Evolutionary conservation across 495 filamentous ascomycete species (phyloP).

Genomic region (Talaromyces nanjingensis): DNA sequence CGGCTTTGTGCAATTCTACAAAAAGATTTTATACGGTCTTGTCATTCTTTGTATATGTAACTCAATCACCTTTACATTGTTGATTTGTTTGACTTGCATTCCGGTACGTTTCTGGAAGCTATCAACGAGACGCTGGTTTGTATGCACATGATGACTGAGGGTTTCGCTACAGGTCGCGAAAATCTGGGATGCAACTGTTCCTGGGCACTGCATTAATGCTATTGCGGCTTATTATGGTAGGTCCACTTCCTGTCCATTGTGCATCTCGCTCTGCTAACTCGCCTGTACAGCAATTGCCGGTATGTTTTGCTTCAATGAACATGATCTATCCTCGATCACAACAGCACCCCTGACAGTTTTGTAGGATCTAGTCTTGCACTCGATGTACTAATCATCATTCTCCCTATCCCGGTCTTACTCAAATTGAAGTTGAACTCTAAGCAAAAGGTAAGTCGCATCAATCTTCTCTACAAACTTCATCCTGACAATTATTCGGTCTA

Average conservation of each 20-base stretch:
- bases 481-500: too few relatives aligned
- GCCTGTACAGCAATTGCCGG: not conserved
- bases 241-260: slow-evolving; percentile 19
- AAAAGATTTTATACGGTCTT: slow-evolving; percentile 23
- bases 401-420: slow-evolving; percentile 40
- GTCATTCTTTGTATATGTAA: slow-evolving; percentile 31
- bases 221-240: slow-evolving; percentile 36
- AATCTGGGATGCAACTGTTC: slow-evolving; percentile 38
- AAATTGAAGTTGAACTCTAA: slow-evolving; percentile 26
- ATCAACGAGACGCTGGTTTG: not conserved
- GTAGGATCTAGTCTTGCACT: slow-evolving; percentile 32
- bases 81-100: slow-evolving; percentile 25
- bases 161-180: slow-evolving; percentile 22
- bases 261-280: slow-evolving; percentile 11
- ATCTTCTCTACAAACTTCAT: too few relatives aligned
- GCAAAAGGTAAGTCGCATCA: slow-evolving; percentile 16
- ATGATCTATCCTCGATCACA: too few relatives aligned
- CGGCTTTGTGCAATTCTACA: slow-evolving; percentile 31
- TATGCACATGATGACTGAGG: not conserved
- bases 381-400: slow-evolving; percentile 41
- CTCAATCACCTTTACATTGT: slow-evolving; percentile 20
- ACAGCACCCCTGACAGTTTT: too few relatives aligned
- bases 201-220: slow-evolving; percentile 32
- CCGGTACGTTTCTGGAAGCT: slow-evolving; percentile 22
- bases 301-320: not conserved